Evolutionary conservation across 1,284 basidiomycete genomes (phyloP).

Genomic region (Irpex sp.): DNA sequence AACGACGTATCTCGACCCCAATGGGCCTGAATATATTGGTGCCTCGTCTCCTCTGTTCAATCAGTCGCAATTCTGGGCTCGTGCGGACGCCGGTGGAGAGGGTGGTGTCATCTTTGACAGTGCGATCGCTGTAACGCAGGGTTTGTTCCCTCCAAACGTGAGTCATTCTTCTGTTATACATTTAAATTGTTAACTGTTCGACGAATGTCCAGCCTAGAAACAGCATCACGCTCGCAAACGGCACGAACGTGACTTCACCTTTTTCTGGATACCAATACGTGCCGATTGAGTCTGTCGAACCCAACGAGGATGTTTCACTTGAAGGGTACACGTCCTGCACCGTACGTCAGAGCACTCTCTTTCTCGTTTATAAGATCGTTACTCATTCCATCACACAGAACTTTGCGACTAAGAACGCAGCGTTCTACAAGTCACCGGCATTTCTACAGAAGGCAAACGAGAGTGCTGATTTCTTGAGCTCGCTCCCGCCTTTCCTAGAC

Average conservation of each 20-base stretch:
- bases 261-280: constrained; percentile 56
- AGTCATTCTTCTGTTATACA: background rate
- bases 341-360: constrained; percentile 22
- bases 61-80: constrained; percentile 31
- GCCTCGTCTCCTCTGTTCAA: constrained; percentile 22
- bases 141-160: constrained; percentile 37
- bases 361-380: too few relatives aligned
- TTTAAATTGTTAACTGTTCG: background rate
- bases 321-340: constrained; percentile 43
- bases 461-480: constrained; percentile 34
- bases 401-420: constrained; percentile 22
- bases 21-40: constrained; percentile 25
- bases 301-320: constrained; percentile 34
- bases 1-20: constrained; percentile 30
- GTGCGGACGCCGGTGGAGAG: constrained; percentile 45
- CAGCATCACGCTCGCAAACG: constrained; percentile 40
- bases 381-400: constrained; percentile 21
- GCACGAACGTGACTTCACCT: constrained; percentile 39
- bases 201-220: constrained; percentile 11
- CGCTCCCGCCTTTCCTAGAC: constrained; percentile 35
- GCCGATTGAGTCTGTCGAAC: constrained; percentile 46
- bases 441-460: constrained; percentile 33
- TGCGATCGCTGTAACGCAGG: constrained; percentile 41
- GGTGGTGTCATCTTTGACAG: constrained; percentile 47
- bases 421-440: constrained; percentile 27